A percentile compares a stretch with the other conserved stretches of the same genome.
Conservation (phyloP, 2,329 filamentous ascomycete genomes). For the Diaporthe australafricana region DNA sequence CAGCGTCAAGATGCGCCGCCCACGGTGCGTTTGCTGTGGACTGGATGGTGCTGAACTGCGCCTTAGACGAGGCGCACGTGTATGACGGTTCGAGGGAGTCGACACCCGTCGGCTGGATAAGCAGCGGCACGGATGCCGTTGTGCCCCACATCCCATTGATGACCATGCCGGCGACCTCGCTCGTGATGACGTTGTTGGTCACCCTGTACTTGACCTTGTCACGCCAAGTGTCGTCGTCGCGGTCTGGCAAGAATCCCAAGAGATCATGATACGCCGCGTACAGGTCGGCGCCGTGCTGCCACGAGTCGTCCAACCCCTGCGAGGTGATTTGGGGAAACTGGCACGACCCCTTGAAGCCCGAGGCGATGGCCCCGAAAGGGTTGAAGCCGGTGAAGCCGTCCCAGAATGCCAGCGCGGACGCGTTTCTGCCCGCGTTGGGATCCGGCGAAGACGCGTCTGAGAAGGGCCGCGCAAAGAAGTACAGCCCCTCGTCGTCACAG, state of each 20-base stretch:
- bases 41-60: conserved; percentile 57
- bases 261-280: conserved; percentile 80
- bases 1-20: conserved; percentile 71
- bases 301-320: conserved; percentile 78
- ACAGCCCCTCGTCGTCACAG: conserved; percentile 77
- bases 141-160: conserved; percentile 75
- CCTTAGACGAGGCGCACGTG: conserved; percentile 65
- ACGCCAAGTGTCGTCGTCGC: conserved; percentile 53
- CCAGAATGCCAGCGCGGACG: conserved; percentile 72
- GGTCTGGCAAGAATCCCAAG: conserved; percentile 73
- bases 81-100: conserved; percentile 84
- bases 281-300: conserved; percentile 80
- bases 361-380: conserved; percentile 65
- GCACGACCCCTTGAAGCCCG: conserved; percentile 79
- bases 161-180: conserved; percentile 82
- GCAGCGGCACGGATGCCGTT: conserved; percentile 55
- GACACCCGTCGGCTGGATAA: conserved; percentile 65
- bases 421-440: conserved; percentile 30
- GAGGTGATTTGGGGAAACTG: conserved; percentile 85
- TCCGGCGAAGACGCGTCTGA: conserved; percentile 33
- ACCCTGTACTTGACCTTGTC: conserved; percentile 73
- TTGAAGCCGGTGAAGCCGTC: conserved; percentile 69
- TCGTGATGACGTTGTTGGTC: conserved; percentile 86
- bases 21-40: conserved; percentile 62
- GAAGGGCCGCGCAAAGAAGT: conserved; percentile 74